Evolutionary conservation across 2,329 filamentous ascomycete genomes (phyloP), one percentile per base, ranked within the genome.

Genomic region (Fusarium sp.): DNA sequence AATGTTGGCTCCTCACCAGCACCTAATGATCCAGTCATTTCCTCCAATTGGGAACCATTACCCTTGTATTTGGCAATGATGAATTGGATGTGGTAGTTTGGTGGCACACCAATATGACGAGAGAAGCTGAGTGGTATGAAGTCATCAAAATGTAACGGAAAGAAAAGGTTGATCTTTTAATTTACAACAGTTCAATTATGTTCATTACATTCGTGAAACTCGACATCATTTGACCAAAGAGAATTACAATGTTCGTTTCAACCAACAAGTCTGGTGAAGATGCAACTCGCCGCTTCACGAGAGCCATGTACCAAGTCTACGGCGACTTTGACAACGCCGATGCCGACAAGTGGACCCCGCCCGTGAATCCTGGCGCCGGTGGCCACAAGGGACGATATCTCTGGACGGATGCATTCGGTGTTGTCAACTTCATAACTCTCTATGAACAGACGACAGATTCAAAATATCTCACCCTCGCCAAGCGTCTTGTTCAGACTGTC

Each of bases 341-440:
- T 14, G 73, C 75, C 7, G 50, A 49, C 8, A 54, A 52, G 7
- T 89, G 86, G 87, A 79, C 59, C 1, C 84, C 84, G 3, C 85
- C 86, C 0, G 58, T 71, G 2, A 64, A 72, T n/a, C 80, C 80
- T 2, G 81, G 80, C 28, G 82, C 85, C 1, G 86, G 84, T 8
- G 87, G 86, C 13, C 85, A 88, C 68, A 80, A 79, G n/a, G 87
- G 87, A 21, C 83, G 87, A 17, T 89, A 89, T 71, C 81, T 89
- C 22, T 89, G 87, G 87, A 88, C 85, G 1, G 87, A 89, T 67
- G 85, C 87, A 1, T 89, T 89, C 70, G 87, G 86, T 6, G 84
- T 89, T 9, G 69, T 89, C 61, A 88, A 89, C 72, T 83, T 89
- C 65, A 75, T 89, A 42, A 89, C 87, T 4, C 79, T 89, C 4